Evolutionary conservation across 495 filamentous ascomycete species (phyloP).

Genomic region (Rhizodiscina lignyota): DNA sequence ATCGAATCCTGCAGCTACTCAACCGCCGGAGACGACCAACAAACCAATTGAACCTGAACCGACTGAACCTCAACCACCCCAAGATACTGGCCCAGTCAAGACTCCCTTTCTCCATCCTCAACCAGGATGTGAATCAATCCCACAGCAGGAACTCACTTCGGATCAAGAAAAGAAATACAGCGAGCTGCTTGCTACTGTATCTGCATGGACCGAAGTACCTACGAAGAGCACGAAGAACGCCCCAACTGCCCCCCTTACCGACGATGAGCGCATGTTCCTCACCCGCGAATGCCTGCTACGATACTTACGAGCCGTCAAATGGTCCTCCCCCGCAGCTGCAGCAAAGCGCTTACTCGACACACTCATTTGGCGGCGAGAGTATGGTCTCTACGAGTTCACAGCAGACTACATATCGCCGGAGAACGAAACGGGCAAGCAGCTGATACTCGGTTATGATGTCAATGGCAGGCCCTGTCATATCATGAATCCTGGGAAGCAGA

Average conservation of each 20-base stretch:
- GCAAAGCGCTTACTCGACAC: constrained; percentile 62
- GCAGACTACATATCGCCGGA: constrained; percentile 74
- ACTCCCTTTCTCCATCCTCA: constrained; percentile 54
- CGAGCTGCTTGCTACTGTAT: constrained; percentile 46
- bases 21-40: too few relatives aligned
- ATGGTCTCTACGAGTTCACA: constrained; percentile 53
- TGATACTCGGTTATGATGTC: constrained; percentile 75
- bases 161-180: constrained; percentile 81
- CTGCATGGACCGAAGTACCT: constrained; percentile 55
- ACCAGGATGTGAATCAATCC: constrained; percentile 32
- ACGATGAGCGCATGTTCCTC: constrained; percentile 74
- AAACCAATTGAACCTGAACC: too few relatives aligned
- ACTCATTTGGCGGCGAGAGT: constrained; percentile 77
- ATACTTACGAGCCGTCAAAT: constrained; percentile 87
- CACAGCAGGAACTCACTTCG: constrained; percentile 38
- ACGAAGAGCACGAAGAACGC: constrained; percentile 38
- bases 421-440: constrained; percentile 91
- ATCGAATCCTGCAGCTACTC: too few relatives aligned
- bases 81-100: constrained; percentile 38
- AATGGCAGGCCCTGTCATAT: constrained; percentile 73
- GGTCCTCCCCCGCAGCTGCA: constrained; percentile 58
- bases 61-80: too few relatives aligned
- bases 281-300: constrained; percentile 83
- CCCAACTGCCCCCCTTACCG: constrained; percentile 48
- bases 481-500: constrained; percentile 75